Percentiles rank a stretch among this genome's conserved stretches.
These are phyloP conservation scores for Colletotrichum trifolii DNA, from an alignment of 2,329 filamentous ascomycete genomes.

Conservation along the genomic window DNA sequence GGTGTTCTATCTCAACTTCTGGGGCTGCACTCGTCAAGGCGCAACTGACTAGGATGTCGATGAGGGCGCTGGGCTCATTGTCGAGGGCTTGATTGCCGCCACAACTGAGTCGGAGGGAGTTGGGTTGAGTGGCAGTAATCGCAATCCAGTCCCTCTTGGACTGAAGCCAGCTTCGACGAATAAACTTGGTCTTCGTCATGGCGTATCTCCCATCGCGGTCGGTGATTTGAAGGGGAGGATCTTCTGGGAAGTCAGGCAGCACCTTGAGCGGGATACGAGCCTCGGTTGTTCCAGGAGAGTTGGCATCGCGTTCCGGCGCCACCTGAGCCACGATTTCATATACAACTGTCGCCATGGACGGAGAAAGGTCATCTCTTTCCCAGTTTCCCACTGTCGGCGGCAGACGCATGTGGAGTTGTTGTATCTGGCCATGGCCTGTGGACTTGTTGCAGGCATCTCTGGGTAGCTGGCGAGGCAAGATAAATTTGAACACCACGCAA, in stretches of 20 bases:
- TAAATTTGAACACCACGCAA: conserved; percentile 67
- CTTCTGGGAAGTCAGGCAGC: conserved; percentile 60
- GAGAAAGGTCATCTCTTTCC: conserved; percentile 65
- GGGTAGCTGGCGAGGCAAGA: conserved; percentile 67
- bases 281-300: conserved; percentile 50
- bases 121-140: conserved; percentile 56
- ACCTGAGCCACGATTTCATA: conserved; percentile 63
- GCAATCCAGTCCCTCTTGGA: conserved; percentile 61
- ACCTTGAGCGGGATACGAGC: conserved; percentile 59
- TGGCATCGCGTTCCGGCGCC: conserved; percentile 40
- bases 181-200: conserved; percentile 61
- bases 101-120: conserved; percentile 59
- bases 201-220: conserved; percentile 60
- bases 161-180: conserved; percentile 64
- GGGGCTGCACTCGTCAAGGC: conserved; percentile 55
- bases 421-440: conserved; percentile 55
- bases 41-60: conserved; percentile 61
- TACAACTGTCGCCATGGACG: conserved; percentile 64
- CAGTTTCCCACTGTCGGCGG: conserved; percentile 65
- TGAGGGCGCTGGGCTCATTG: conserved; percentile 53
- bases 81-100: conserved; percentile 57
- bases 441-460: conserved; percentile 65
- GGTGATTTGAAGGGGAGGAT: conserved; percentile 62
- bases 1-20: conserved; percentile 58
- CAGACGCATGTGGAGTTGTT: conserved; percentile 63